Evolutionary conservation across 371 early-diverging fungal species (phyloP).

Genomic region (Entomophthora muscae): DNA sequence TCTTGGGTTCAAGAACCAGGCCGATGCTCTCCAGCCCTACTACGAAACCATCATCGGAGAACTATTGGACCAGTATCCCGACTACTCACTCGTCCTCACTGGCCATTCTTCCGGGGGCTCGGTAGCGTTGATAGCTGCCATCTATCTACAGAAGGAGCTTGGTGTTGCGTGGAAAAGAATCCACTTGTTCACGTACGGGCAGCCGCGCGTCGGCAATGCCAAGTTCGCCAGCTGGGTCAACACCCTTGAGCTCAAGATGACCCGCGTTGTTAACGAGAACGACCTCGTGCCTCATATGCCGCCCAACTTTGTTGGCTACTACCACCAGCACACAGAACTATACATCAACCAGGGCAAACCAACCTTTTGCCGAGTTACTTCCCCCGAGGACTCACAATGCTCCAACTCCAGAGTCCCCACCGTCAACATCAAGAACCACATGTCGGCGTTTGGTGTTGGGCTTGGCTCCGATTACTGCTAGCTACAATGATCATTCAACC

Average conservation of each 20-base stretch:
- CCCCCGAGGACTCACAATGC: neutral
- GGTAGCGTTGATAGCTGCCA: neutral
- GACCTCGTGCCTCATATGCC: constrained; percentile 34
- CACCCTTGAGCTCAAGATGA: constrained; percentile 14
- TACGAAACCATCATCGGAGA: neutral
- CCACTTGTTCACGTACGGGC: constrained; percentile 15
- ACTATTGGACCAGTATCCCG: constrained; percentile 2
- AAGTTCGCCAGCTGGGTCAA: constrained; percentile 22
- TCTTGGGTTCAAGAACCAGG: constrained; percentile 3
- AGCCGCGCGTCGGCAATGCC: constrained; percentile 28
- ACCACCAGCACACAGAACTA: constrained; percentile 23
- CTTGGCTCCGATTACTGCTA: constrained; percentile 1
- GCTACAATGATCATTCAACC: no score
- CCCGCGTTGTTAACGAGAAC: constrained; percentile 23
- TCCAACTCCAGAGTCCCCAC: neutral
- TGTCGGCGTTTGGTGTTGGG: neutral
- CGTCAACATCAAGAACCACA: neutral
- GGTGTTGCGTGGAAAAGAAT: neutral
- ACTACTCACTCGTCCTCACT: constrained; percentile 9
- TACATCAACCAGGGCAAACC: constrained; percentile 17
- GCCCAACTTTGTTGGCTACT: constrained; percentile 22
- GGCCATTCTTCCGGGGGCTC: constrained; percentile 12
- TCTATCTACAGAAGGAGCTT: neutral
- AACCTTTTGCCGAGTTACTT: neutral
- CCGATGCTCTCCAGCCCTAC: constrained; percentile 1